Evolutionary conservation across 2,329 filamentous ascomycete genomes (phyloP), one percentile per base, ranked within the genome.

Genomic region (Cercospora janseana): DNA sequence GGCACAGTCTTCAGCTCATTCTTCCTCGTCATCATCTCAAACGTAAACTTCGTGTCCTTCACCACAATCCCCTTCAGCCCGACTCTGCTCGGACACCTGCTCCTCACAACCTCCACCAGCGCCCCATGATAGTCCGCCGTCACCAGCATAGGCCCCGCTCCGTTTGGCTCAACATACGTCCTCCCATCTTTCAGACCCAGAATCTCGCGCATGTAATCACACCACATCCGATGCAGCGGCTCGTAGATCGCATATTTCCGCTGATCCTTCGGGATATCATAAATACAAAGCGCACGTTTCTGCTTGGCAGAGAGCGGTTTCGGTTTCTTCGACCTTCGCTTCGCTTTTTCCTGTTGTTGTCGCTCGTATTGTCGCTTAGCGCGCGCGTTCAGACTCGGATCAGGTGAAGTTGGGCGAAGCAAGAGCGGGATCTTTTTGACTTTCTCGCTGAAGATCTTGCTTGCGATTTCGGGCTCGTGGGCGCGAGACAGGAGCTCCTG

Each of bases 101-200:
- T 93, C 60, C 91, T 74, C 48, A 92, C 86, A 16, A 97, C 88
- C 71, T 90, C 83, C 15, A 96, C 69, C 60, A 83, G 75, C 12
- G 92, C 91, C 1, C 93, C 93, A 67, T 97, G 91, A 63, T 90
- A 92, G 70, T 98, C 93, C 1, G 91, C 92, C 50, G 85, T 88
- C 35, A 81, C 83, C 26, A 98, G 73, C 69, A 93, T 87, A 4
- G 86, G 71, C 0, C 75, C 86, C 4, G 85, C 87, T 2, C 84
- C 79, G 4, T 70, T 70, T 3, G 80, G 72, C 0, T 80, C 80
- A 13, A 85, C 76, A 0, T 74, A 72, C 55, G 76, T 76, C 35
- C 61, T 59, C 57, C 58, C 58, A 35, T 55, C 50, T 54, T 55
- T 54, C 48, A 80, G 65, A 4, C 85, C 86, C 1, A 97, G 71